phyloP scores from a whole-genome alignment of 257 asterid genomes.

The Penstemon newberryi region DNA sequence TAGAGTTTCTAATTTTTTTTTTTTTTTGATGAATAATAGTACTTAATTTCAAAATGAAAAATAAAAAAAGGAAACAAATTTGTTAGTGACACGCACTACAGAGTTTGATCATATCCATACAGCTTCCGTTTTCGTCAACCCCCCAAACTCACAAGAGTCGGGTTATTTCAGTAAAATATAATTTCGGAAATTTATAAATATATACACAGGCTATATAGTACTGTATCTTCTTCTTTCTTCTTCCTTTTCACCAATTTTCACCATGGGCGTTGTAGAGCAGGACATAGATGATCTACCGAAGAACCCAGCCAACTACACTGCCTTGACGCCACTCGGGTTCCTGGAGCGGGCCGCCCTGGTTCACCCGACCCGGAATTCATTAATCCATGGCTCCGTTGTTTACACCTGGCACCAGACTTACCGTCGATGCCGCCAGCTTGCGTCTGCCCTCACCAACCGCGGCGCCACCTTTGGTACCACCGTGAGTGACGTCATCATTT shows the following conservation, averaged over 20 bases:
- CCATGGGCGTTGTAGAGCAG: conserved; percentile 44
- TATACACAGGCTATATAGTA: too few species aligned
- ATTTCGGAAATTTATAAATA: too few species aligned
- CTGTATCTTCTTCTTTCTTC: too few species aligned
- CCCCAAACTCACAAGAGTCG: too few species aligned
- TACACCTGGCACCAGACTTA: conserved; percentile 95
- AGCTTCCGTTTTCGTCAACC: too few species aligned
- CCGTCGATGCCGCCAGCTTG: conserved; percentile 83
- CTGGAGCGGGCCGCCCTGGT: conserved; percentile 80
- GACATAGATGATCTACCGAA: conserved; percentile 91
- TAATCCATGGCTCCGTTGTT: conserved; percentile 61
- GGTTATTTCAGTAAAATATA: too few species aligned
- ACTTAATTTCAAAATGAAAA: too few species aligned
- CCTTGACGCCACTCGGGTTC: conserved; percentile 80
- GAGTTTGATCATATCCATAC: too few species aligned
- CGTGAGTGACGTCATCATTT: conserved; percentile 35
- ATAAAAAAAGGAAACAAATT: too few species aligned
- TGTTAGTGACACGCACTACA: too few species aligned
- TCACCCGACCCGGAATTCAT: conserved; percentile 67
- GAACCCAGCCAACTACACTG: conserved; percentile 74
- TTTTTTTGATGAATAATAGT: too few species aligned
- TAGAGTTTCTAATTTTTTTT: too few species aligned
- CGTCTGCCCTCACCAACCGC: conserved; percentile 74
- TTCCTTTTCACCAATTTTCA: not conserved
- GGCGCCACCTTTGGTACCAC: conserved; percentile 79